Evolutionary conservation across 495 filamentous ascomycete species (phyloP), one percentile per base, ranked within the genome.

Genomic region (Penicillium turbatum): DNA sequence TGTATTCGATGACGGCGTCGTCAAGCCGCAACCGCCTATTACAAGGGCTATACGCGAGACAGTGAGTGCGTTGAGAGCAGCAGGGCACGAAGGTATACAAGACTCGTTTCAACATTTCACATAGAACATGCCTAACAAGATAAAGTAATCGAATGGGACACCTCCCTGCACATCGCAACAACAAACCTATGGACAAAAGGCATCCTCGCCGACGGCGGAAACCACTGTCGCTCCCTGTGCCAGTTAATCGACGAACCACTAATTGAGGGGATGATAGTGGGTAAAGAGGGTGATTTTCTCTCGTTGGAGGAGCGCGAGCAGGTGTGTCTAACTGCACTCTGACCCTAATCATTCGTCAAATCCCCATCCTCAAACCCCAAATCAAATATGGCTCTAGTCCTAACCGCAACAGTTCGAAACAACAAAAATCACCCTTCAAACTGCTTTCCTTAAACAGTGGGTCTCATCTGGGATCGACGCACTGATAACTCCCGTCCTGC

Each of bases 131-230:
- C 21, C 21, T 53, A 45, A 58, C 35, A 1, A 24, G 10, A 9
- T 29, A 7, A 40, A 72, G 79, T 79, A 39, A 46, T 75, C 65
- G 60, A 73, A 70, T 66, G 71, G 72, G 62, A 73, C 31, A 57
- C 65, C 6, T 49, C 55, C 27, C 54, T 61, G 5, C 66, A 71
- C 37, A 53, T 17, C 11, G 34, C 55, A 27, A 60, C 51, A 24
- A 61, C 64, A 16, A 56, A 67, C 4, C 64, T 65, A 48, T 75
- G 62, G 69, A 76, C 74, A 57, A 80, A 56, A 66, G 71, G 51
- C 60, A 81, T 52, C 76, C 80, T 70, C 79, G 74, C 66, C 37
- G 84, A 86, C 57, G 83, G 80, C n/a, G 82, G 81, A 10, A 64
- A 64, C 13, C 72, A 80, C 31, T 79, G 78, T n/a, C 65, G 57